Evolutionary conservation across 768 basidiomycete species (phyloP), one percentile per base, ranked within the genome.

Genomic region (Suillus decipiens): DNA sequence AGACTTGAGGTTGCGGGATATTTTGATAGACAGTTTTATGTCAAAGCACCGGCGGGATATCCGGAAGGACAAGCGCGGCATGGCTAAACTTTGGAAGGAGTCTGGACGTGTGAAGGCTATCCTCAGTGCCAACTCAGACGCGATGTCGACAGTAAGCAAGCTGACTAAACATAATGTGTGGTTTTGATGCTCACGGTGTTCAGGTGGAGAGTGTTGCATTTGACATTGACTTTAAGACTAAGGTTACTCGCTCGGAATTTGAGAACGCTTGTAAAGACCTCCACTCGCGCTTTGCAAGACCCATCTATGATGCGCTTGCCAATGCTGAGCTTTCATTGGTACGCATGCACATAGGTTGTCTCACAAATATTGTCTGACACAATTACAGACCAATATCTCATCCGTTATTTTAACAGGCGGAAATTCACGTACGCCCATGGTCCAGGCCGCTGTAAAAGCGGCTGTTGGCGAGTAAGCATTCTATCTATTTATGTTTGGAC

Each of bases 331-430:
- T 97, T 61, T 83, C 82, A 12, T 70, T 93, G 75, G 91, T 91
- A 51, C 11, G 2, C 14, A 50, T 58, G 4, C n/a, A 7, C 3
- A 11, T 28, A 24, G 24, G 2, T 34, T 9, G 24, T 67, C 31
- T 70, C 33, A 17, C 10, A 39, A 41, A 39, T 4, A 41, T 28
- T 57, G 37, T 28, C 56, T 57, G 24, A 57, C 5, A 55, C 7
- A n/a, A 1, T 17, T n/a, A n/a, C 63, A 93, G 92, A 81, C 84
- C 56, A 84, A 96, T 68, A 81, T 97, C 66, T 84, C 89, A 6
- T 96, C 95, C 0, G 89, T 99, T 54, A 94, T 99, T 69, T 81
- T 99, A n/a, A 89, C 91, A 36, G 97, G 97, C 39, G 97, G 97
- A 59, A 86, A 83, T 63, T 91, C 95, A 17, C 84, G 97, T 59